These are phyloP conservation scores for Herpetospermum pedunculosum DNA, from an alignment of 306 rosid genomes.

Conservation along the genomic window DNA sequence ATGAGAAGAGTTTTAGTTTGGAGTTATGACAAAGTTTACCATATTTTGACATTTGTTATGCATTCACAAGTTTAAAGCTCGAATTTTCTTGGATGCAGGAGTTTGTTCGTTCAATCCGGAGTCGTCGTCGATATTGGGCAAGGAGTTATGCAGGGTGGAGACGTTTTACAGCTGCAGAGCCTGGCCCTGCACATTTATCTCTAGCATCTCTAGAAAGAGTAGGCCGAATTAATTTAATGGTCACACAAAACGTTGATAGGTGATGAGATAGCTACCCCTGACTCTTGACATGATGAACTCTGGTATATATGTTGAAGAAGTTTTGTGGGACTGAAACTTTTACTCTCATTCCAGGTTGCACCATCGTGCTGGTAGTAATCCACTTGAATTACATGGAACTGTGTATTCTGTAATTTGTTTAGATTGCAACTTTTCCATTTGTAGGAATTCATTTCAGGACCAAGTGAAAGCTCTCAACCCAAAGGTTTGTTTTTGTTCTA, in stretches of 20 bases:
- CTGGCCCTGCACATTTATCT: constrained; percentile 64
- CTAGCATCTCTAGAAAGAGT: constrained; percentile 65
- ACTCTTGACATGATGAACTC: constrained; percentile 11
- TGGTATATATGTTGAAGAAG: constrained; percentile 9
- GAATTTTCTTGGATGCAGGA: constrained; percentile 34
- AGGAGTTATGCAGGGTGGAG: constrained; percentile 98
- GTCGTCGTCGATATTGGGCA: constrained; percentile 89
- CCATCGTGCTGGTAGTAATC: constrained; percentile 91
- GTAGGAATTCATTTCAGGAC: constrained; percentile 68
- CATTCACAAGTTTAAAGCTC: constrained; percentile 13
- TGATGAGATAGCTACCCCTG: constrained; percentile 6
- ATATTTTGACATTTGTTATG: constrained; percentile 7
- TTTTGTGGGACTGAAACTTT: constrained; percentile 15
- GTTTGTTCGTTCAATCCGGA: constrained; percentile 56
- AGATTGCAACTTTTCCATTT: constrained; percentile 59
- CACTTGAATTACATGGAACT: constrained; percentile 92
- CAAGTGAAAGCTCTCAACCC: constrained; percentile 75
- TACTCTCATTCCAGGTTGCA: constrained; percentile 54
- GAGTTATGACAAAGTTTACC: neutral
- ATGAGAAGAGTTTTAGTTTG: neutral
- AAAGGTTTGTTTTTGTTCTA: constrained; percentile 41
- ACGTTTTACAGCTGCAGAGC: constrained; percentile 57
- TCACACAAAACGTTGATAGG: constrained; percentile 96
- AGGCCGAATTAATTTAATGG: constrained; percentile 53
- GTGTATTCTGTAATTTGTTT: constrained; percentile 70